Base-by-base conservation (phyloP, 176 grass and related monocot species). In the Stipa capillata region DNA sequence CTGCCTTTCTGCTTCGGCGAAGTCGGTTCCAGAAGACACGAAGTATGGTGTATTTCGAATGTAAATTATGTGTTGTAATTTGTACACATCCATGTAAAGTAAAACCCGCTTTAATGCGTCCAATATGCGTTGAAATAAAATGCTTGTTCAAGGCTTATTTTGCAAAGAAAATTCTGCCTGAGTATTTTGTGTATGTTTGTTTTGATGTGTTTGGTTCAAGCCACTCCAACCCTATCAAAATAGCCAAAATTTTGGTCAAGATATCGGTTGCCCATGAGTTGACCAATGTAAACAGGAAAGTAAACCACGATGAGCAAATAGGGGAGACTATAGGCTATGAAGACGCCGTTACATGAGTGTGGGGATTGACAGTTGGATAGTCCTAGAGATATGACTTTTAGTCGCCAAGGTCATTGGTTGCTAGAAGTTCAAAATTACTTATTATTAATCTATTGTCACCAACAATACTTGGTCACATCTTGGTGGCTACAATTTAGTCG, bases 21-120 rank as follows among this genome's bases (percentile, higher is more conserved):
- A 93, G 67, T 66, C 85, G 10, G 78, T 74, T 72, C 90, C 70
- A 0, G 90, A 93, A 82, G 85, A 92, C 5, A 97, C 93, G 28
- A 85, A 93, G 20, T 97, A 90, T 32, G 93, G 93, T 60, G 93
- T 97, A 43, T 97, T 97, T 62, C 82, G 93, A 65, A 97, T 97
- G 93, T 85, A 65, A 65, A 79, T 56, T 10, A 3, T 11, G 51
- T 23, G 7, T n/a, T 50, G 21, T 55, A 1, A n/a, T n/a, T 2
- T 57, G 17, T 28, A 50, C 3, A 9, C 31, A 48, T 17, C 15
- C 7, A 0, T 60, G 64, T 41, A 39, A 21, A 84, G 9, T 57
- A 35, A 69, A 55, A 58, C 58, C n/a, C 0, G 36, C 41, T 9
- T 17, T 31, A 24, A 43, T 24, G 36, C 49, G 13, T 23, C 0